phyloP scores from a whole-genome alignment of 345 rosid genomes.

The Pseudoturritis turrita region DNA sequence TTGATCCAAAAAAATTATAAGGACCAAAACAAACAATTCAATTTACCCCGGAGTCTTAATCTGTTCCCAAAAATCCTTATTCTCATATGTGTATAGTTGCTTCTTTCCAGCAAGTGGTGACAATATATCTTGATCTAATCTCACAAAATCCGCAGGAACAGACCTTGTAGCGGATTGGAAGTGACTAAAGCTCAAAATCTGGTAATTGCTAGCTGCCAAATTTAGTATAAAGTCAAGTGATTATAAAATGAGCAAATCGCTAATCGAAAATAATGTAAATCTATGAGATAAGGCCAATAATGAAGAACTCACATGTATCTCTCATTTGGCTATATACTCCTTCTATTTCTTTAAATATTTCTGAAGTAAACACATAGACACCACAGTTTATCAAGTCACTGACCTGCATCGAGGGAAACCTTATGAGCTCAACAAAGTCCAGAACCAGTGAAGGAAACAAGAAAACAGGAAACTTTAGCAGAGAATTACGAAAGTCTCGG shows the following conservation, averaged over 20 bases:
- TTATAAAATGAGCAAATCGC: neutral
- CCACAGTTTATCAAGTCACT: conserved; percentile 85
- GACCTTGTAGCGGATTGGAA: conserved; percentile 71
- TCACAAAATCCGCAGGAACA: conserved; percentile 61
- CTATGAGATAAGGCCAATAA: neutral
- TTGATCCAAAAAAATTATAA: neutral
- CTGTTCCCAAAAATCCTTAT: conserved; percentile 85
- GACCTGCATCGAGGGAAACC: conserved; percentile 43
- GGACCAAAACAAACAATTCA: neutral
- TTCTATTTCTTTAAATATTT: conserved; percentile 60
- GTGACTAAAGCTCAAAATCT: conserved; percentile 47
- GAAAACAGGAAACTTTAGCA: neutral
- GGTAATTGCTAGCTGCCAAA: conserved; percentile 63
- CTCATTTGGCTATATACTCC: conserved; percentile 45
- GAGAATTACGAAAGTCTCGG: conserved; percentile 75
- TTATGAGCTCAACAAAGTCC: neutral
- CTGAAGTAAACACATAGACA: conserved; percentile 67
- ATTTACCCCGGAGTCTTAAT: conserved; percentile 82
- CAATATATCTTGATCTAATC: conserved; percentile 88
- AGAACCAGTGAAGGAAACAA: neutral
- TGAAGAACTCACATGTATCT: conserved; percentile 51
- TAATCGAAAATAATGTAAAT: neutral
- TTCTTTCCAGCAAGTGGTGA: conserved; percentile 92
- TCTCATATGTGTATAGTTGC: conserved; percentile 68
- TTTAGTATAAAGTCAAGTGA: neutral